Percentiles rank a stretch among this genome's conserved stretches.
Evolutionary conservation across 78 protist genomes (phyloP).

Genomic region (Dictyostelium capitatum): DNA sequence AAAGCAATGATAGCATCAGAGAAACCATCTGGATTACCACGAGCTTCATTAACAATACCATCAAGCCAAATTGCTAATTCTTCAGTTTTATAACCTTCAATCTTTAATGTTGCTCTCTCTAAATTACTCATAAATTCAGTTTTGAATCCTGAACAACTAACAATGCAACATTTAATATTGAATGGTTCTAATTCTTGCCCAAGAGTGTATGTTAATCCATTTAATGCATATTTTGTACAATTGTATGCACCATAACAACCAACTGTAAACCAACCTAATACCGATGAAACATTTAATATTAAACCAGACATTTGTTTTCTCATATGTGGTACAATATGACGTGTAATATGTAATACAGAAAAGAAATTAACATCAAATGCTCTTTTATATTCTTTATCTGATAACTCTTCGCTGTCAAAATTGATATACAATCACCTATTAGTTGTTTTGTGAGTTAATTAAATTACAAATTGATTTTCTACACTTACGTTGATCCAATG

Average conservation of each 20-base stretch:
- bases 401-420: constrained; percentile 3
- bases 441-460: too few species aligned
- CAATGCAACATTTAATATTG: neutral
- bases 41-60: neutral
- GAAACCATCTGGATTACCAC: constrained; percentile 32
- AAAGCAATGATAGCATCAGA: neutral
- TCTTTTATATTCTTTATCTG: constrained; percentile 9
- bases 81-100: neutral
- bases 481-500: constrained; percentile 11
- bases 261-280: neutral
- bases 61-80: neutral
- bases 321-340: constrained; percentile 24
- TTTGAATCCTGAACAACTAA: constrained; percentile 10
- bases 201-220: neutral
- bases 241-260: constrained; percentile 4
- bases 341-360: constrained; percentile 9
- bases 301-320: neutral
- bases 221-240: constrained; percentile 21
- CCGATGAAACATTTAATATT: constrained; percentile 26
- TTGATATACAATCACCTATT: too few species aligned
- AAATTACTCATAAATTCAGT: constrained; percentile 1
- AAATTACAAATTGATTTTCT: too few species aligned
- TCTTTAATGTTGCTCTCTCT: neutral
- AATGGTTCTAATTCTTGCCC: constrained; percentile 37
- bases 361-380: constrained; percentile 58